Evolutionary conservation across 2,329 filamentous ascomycete species (phyloP).

Genomic region (Colletotrichum sp.): DNA sequence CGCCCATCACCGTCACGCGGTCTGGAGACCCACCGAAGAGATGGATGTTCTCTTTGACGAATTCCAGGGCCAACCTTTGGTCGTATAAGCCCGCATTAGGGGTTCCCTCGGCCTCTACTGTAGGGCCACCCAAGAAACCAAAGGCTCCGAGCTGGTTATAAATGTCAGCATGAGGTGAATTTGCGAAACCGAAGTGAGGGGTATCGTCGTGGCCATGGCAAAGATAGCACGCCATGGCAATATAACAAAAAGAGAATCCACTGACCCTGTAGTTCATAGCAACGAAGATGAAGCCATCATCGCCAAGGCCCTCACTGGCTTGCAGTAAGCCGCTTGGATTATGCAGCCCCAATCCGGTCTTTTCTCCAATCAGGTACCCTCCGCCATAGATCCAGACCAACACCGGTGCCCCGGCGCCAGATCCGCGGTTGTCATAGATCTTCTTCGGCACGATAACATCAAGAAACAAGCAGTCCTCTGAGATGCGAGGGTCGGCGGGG

Average conservation of each 20-base stretch:
- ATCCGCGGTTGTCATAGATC: background rate
- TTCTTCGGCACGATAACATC: background rate
- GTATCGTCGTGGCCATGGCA: too few species aligned
- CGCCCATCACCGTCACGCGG: background rate
- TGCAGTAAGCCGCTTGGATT: background rate
- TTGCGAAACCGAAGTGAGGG: background rate
- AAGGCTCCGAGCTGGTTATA: background rate
- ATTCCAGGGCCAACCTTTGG: background rate
- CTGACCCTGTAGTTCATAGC: background rate
- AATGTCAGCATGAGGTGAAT: background rate
- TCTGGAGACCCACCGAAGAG: background rate
- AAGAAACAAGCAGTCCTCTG: background rate
- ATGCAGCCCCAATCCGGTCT: background rate
- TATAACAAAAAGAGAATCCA: background rate
- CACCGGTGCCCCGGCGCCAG: background rate
- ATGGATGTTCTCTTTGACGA: background rate
- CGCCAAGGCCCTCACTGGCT: background rate
- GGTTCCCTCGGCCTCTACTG: background rate
- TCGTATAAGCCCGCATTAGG: background rate
- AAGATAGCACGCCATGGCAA: background rate
- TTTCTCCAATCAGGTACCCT: background rate
- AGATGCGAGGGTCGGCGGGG: background rate
- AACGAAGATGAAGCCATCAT: background rate
- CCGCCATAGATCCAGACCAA: background rate
- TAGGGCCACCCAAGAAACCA: background rate